Conservation (phyloP, 345 rosid genomes). For the Orychophragmus violaceus region DNA sequence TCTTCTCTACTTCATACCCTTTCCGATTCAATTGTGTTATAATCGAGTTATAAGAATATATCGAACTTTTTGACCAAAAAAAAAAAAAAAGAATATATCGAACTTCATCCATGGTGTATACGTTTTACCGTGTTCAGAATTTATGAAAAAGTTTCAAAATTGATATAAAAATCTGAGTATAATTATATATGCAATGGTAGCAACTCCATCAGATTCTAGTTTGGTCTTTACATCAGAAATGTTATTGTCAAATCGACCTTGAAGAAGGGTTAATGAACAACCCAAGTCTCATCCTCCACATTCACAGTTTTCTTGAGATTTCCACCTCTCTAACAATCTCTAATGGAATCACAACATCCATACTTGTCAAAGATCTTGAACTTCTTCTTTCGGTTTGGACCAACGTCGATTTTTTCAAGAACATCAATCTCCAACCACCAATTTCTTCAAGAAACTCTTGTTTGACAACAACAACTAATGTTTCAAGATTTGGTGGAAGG, state of each 20-base stretch:
- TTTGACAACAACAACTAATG: constrained; percentile 62
- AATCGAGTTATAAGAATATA: too few species aligned
- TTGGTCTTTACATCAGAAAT: neutral
- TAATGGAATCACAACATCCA: constrained; percentile 66
- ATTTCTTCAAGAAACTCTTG: constrained; percentile 30
- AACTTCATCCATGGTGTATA: too few species aligned
- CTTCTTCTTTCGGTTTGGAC: constrained; percentile 26
- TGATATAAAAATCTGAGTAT: too few species aligned
- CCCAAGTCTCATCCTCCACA: constrained; percentile 96
- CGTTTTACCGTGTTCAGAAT: neutral
- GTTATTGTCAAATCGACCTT: constrained; percentile 13
- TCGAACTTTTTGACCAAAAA: too few species aligned
- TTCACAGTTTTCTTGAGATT: constrained; percentile 75
- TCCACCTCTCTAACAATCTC: constrained; percentile 79
- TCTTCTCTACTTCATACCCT: too few species aligned
- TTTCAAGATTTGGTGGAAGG: constrained; percentile 57
- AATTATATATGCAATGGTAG: neutral
- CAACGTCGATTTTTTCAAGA: constrained; percentile 42
- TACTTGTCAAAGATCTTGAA: constrained; percentile 30
- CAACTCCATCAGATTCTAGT: neutral
- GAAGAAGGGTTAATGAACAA: constrained; percentile 60
- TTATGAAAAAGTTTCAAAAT: neutral
- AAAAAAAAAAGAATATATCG: too few species aligned
- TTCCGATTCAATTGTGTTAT: too few species aligned
- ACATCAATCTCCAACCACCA: constrained; percentile 92